These are phyloP conservation scores for Knufia fluminis DNA, from an alignment of 2,329 filamentous ascomycete genomes.

Conservation along the genomic window DNA sequence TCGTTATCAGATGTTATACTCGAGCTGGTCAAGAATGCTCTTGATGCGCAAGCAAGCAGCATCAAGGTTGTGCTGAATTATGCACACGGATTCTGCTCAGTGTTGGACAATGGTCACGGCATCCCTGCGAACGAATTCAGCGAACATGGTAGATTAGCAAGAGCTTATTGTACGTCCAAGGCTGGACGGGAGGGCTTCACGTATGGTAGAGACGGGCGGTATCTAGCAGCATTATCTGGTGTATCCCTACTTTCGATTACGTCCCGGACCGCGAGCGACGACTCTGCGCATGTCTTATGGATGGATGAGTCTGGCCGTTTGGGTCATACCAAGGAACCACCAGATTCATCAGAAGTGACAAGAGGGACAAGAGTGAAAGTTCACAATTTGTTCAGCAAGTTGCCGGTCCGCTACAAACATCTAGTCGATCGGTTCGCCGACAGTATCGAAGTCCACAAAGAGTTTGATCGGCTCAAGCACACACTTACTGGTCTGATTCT, in stretches of 20 bases:
- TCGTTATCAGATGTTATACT: conserved; percentile 62
- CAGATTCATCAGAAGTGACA: background rate
- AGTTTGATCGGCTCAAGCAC: conserved; percentile 57
- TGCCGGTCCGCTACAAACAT: conserved; percentile 84
- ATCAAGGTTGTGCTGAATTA: conserved; percentile 68
- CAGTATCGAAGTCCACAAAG: conserved; percentile 45
- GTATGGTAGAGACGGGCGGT: conserved; percentile 64
- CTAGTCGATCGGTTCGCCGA: conserved; percentile 49
- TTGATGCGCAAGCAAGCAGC: conserved; percentile 66
- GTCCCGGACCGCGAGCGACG: conserved; percentile 54
- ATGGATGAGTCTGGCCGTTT: background rate
- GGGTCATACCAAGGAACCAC: background rate
- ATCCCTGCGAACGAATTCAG: conserved; percentile 65
- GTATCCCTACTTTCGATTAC: conserved; percentile 68
- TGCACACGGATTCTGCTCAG: conserved; percentile 60
- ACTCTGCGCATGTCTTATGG: conserved; percentile 37
- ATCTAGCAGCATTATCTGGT: conserved; percentile 65
- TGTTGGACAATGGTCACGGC: conserved; percentile 78
- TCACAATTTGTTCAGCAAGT: conserved; percentile 74
- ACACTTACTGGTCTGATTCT: conserved; percentile 58
- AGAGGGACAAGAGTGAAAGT: conserved; percentile 66
- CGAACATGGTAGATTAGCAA: conserved; percentile 15
- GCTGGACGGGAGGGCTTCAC: conserved; percentile 37
- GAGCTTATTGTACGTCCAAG: conserved; percentile 71
- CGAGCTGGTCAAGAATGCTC: conserved; percentile 69